Base-by-base conservation (phyloP, 495 filamentous ascomycete species). In the Aspergillus saccharolyticus region DNA sequence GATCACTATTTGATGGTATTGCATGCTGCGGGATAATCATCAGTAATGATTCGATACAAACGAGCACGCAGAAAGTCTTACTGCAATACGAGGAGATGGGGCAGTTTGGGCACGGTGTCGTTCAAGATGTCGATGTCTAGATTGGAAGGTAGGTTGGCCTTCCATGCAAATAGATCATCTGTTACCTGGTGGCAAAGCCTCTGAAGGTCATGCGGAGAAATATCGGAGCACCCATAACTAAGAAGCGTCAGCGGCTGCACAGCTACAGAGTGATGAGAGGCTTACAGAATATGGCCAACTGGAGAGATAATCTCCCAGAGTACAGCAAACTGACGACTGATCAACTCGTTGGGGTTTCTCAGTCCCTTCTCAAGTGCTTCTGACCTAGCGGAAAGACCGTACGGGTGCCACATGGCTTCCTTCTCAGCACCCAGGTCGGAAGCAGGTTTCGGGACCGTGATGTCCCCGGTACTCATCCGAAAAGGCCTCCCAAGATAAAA, bases 1-100 rank as follows among this genome's bases (percentile, higher is more conserved):
- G 44, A 81, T 79, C 42, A 81, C 66, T 3, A 76, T 77, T 57
- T 78, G 75, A 56, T 81, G 73, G 53, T 80, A 81, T 78, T 81
- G 77, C 70, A 81, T 78, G 51, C 77, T 80, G 46, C n/a, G n/a
- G 28, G 42, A 10, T 2, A 12, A 39, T 4, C 5, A 42, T 62
- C 48, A 62, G 55, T 4, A 45, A 2, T 7, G 16, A 14, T 53
- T 25, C 43, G 43, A 16, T 1, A 42, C 19, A 20, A 12, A 21
- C 18, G 1, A 25, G 10, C 18, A 21, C 14, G 19, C 10, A 17
- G 10, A 43, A 14, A 45, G 39, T 63, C 67, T 57, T 68, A 80
- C 78, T 80, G 77, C 0, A 81, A 65, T 57, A 79, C 70, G 18
- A 80, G 63, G 15, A 80, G 67, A 60, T 81, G 78, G 16, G 78